phyloP scores from a whole-genome alignment of 768 basidiomycete genomes.

The Pisolithus orientalis region DNA sequence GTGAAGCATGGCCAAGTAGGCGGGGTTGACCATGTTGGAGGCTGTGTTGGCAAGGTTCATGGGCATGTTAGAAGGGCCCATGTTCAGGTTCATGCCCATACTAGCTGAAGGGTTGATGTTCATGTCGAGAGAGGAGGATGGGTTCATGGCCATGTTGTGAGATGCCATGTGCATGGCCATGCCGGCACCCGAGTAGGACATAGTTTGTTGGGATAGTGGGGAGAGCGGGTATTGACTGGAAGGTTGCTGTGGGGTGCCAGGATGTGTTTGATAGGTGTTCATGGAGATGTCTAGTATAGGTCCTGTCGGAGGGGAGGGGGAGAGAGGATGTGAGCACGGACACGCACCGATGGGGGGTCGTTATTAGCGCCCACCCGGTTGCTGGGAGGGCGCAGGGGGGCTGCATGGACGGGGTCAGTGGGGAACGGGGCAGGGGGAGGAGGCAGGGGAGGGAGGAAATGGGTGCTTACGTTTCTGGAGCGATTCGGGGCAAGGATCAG shows the following conservation, averaged over 20 bases:
- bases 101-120: neutral
- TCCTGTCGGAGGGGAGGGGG: neutral
- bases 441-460: neutral
- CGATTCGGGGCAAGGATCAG: slow-evolving; percentile 11
- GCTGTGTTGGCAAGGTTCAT: slow-evolving; percentile 5
- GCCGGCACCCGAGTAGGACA: slow-evolving; percentile 15
- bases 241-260: slow-evolving; percentile 10
- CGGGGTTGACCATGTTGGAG: slow-evolving; percentile 15
- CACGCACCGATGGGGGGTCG: neutral
- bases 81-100: slow-evolving; percentile 2
- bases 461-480: slow-evolving; percentile 11
- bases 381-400: neutral
- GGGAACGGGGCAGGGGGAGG: neutral
- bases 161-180: slow-evolving; percentile 7
- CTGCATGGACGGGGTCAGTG: neutral
- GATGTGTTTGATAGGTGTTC: slow-evolving; percentile 7
- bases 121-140: neutral
- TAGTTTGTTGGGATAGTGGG: slow-evolving; percentile 5
- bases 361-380: slow-evolving; percentile 8
- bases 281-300: slow-evolving; percentile 2
- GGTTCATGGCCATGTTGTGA: slow-evolving; percentile 6
- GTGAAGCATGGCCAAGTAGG: slow-evolving; percentile 25
- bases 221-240: slow-evolving; percentile 19
- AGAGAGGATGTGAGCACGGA: neutral
- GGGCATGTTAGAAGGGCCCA: slow-evolving; percentile 5